These are phyloP conservation scores for Cladorrhinum samala DNA, from an alignment of 495 filamentous ascomycete species.

Conservation along the genomic window DNA sequence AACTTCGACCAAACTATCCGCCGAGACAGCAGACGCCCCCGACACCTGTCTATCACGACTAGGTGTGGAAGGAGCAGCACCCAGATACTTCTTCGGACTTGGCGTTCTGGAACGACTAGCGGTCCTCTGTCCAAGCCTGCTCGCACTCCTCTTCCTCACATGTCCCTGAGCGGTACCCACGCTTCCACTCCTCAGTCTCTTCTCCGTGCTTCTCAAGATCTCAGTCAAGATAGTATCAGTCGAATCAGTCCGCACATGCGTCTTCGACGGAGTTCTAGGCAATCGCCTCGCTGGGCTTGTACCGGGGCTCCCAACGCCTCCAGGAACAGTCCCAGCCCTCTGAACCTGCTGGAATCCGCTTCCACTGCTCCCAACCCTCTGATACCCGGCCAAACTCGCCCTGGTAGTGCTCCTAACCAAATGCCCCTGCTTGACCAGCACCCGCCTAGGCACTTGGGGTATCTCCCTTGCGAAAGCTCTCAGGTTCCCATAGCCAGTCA, in stretches of 20 bases:
- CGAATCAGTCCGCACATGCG: conserved; percentile 18
- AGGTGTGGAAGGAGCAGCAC: background rate
- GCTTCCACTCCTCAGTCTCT: conserved; percentile 33
- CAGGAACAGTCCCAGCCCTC: background rate
- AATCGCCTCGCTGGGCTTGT: conserved; percentile 5
- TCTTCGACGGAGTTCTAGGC: conserved; percentile 16
- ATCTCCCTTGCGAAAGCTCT: conserved; percentile 8
- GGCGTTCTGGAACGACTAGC: conserved; percentile 14
- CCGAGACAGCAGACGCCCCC: conserved; percentile 30
- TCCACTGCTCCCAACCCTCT: background rate
- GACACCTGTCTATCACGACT: conserved; percentile 26
- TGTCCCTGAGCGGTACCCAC: background rate
- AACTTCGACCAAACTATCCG: conserved; percentile 22
- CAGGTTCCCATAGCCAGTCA: conserved; percentile 10
- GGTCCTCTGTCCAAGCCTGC: background rate
- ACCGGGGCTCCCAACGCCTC: background rate
- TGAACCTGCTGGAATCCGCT: background rate
- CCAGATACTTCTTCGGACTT: conserved; percentile 10
- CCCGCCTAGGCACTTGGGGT: conserved; percentile 17
- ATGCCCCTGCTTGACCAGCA: conserved; percentile 4
- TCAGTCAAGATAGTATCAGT: conserved; percentile 37
- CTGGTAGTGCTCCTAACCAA: background rate
- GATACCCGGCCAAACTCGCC: background rate
- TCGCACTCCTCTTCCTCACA: background rate
- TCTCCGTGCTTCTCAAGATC: conserved; percentile 38